Evolutionary conservation across 306 rosid genomes (phyloP).

Genomic region (Prunus persica): DNA sequence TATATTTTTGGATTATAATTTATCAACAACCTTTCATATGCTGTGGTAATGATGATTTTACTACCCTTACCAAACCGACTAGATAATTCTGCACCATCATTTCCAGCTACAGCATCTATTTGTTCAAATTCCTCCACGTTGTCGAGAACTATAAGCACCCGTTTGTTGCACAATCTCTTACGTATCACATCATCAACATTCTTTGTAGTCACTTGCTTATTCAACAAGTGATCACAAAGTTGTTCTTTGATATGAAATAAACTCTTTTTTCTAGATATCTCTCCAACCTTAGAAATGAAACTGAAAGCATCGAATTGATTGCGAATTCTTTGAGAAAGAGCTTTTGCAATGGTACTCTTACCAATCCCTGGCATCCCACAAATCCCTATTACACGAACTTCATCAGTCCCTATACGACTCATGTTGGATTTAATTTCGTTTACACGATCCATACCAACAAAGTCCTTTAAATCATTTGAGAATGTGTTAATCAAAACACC

Average conservation of each 20-base stretch:
- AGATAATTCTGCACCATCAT: background rate
- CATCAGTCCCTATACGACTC: background rate
- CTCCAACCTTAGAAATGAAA: conserved; percentile 10
- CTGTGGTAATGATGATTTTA: background rate
- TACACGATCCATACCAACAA: conserved; percentile 1
- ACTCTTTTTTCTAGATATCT: conserved; percentile 8
- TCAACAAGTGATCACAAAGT: conserved; percentile 9
- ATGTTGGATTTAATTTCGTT: background rate
- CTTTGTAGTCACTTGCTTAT: background rate
- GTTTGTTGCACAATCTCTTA: background rate
- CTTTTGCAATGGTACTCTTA: conserved; percentile 3
- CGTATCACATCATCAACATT: background rate
- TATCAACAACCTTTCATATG: background rate
- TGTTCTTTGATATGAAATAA: conserved; percentile 8
- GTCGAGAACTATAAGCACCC: conserved; percentile 18
- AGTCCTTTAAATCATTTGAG: background rate
- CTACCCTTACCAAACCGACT: background rate
- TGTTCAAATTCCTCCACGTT: conserved; percentile 17
- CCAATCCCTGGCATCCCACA: conserved; percentile 17
- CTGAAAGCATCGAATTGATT: conserved; percentile 23
- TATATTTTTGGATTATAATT: background rate
- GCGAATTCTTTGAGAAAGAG: background rate
- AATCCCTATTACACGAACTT: conserved; percentile 1
- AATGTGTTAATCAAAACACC: background rate
- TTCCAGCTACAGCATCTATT: background rate